Evolutionary conservation across 208 protist genomes (phyloP).

Genomic region (Vickermania ingenoplastis): DNA sequence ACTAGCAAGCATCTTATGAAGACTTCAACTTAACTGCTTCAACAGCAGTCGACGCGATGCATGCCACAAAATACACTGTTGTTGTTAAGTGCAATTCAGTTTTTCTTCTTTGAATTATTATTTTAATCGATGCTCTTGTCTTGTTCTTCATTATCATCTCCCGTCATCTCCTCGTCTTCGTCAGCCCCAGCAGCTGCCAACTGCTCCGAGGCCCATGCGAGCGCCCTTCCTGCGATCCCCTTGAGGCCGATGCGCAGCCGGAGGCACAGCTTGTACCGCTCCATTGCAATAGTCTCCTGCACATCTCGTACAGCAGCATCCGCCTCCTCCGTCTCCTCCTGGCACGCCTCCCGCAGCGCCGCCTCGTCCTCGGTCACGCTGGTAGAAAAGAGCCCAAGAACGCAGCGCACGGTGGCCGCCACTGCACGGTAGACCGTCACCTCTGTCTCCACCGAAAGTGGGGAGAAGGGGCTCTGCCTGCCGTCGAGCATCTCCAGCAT

Average conservation of each 20-base stretch:
- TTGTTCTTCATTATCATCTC: too few relatives aligned
- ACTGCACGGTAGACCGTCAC: slow-evolving; percentile 35
- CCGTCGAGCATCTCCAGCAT: slow-evolving; percentile 44
- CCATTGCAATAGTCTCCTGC: slow-evolving; percentile 6
- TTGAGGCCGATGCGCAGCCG: slow-evolving; percentile 68
- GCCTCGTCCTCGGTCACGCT: slow-evolving; percentile 59
- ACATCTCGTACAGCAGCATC: slow-evolving; percentile 9
- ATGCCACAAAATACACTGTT: too few relatives aligned
- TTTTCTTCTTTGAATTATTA: too few relatives aligned
- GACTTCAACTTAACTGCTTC: too few relatives aligned
- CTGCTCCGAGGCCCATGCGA: too few relatives aligned
- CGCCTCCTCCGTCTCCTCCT: background rate
- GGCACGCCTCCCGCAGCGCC: slow-evolving; percentile 7
- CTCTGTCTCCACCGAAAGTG: slow-evolving; percentile 47
- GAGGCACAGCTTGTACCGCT: slow-evolving; percentile 38
- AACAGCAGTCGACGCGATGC: too few relatives aligned
- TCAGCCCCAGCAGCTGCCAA: too few relatives aligned
- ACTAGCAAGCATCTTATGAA: too few relatives aligned
- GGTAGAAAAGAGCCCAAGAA: slow-evolving; percentile 50
- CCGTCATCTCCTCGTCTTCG: too few relatives aligned
- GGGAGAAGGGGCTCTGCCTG: slow-evolving; percentile 34
- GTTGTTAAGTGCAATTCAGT: too few relatives aligned
- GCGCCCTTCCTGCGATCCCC: slow-evolving; percentile 35
- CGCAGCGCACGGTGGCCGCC: slow-evolving; percentile 25
- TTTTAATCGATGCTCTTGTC: too few relatives aligned